phyloP scores from a whole-genome alignment of 2,329 filamentous ascomycete species.

The Neonectria faginata region DNA sequence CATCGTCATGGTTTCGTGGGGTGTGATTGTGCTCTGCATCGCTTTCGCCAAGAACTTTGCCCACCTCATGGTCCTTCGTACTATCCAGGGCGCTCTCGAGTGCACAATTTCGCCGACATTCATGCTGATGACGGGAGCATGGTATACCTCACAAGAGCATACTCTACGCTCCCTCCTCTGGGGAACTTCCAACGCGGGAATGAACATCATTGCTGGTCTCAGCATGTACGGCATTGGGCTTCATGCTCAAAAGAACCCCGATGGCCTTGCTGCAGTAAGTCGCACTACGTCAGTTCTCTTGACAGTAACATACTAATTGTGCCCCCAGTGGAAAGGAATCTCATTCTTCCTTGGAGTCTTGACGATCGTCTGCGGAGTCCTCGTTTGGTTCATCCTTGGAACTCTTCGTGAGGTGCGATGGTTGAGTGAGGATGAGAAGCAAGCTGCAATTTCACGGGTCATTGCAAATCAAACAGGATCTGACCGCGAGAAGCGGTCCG shows the following conservation, averaged over 20 bases:
- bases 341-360: constrained; percentile 46
- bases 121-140: constrained; percentile 48
- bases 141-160: constrained; percentile 50
- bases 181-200: constrained; percentile 49
- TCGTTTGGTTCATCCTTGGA: constrained; percentile 46
- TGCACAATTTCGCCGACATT: constrained; percentile 48
- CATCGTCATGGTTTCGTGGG: constrained; percentile 50
- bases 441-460: constrained; percentile 45
- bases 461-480: constrained; percentile 46
- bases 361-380: constrained; percentile 41
- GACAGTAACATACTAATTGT: neutral
- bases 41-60: constrained; percentile 48
- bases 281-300: neutral
- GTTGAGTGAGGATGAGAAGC: constrained; percentile 48
- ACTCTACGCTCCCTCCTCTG: constrained; percentile 48
- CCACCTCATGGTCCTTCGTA: constrained; percentile 46
- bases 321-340: constrained; percentile 43
- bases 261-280: constrained; percentile 38
- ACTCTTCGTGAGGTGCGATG: constrained; percentile 48
- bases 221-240: constrained; percentile 44
- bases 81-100: constrained; percentile 47
- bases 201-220: constrained; percentile 48
- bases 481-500: constrained; percentile 42
- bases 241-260: constrained; percentile 40
- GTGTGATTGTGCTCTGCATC: constrained; percentile 47